Conservation (phyloP, 2,329 filamentous ascomycete species). For the Neonectria sp. region DNA sequence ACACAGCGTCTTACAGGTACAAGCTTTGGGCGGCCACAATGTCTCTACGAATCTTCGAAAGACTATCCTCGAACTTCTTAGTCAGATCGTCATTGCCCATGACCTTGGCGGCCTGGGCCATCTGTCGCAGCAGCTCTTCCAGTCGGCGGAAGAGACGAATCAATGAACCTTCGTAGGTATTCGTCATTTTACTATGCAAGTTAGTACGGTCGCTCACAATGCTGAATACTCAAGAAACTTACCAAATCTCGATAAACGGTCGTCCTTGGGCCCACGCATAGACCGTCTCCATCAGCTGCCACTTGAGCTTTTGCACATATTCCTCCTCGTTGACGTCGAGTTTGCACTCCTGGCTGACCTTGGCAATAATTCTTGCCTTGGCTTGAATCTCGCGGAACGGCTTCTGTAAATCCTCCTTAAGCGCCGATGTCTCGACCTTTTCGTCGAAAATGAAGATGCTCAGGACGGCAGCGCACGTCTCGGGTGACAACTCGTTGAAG, state of each 20-base stretch:
- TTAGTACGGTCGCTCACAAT: constrained; percentile 35
- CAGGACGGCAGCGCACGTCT: constrained; percentile 87
- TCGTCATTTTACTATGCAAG: constrained; percentile 91
- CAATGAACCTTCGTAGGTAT: constrained; percentile 95
- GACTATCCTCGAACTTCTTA: constrained; percentile 89
- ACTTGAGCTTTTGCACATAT: constrained; percentile 91
- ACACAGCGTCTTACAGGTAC: constrained; percentile 75
- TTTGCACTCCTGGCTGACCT: constrained; percentile 96
- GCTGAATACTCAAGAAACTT: constrained; percentile 59
- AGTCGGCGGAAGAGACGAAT: constrained; percentile 96
- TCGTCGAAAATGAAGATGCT: constrained; percentile 99
- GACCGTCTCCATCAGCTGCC: constrained; percentile 97
- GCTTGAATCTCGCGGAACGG: constrained; percentile 89
- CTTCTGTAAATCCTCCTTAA: constrained; percentile 89
- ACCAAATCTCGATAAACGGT: constrained; percentile 96
- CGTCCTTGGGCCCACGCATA: constrained; percentile 92
- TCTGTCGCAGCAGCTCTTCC: constrained; percentile 94
- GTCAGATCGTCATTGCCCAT: constrained; percentile 98
- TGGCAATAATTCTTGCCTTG: constrained; percentile 90
- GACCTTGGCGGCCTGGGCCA: constrained; percentile 95
- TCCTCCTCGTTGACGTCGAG: constrained; percentile 95
- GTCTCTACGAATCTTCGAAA: constrained; percentile 90
- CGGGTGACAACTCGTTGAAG: constrained; percentile 95
- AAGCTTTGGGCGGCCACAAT: constrained; percentile 96
- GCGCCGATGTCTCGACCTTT: constrained; percentile 83